Evolutionary conservation across 495 filamentous ascomycete species (phyloP).

Genomic region (Xylona heveae): DNA sequence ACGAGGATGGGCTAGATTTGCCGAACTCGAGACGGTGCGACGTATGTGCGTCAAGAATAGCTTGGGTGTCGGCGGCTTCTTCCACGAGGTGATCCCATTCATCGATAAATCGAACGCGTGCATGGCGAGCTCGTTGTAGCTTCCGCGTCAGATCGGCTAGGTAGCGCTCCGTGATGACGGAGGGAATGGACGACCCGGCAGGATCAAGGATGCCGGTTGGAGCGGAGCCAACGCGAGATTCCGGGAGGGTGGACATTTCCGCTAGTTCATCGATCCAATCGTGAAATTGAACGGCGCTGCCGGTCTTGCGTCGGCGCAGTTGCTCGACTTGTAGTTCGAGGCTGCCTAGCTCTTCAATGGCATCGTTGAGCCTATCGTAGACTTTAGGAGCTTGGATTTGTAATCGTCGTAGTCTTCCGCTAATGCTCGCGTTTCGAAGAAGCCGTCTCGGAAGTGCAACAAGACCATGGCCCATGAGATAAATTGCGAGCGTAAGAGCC

Average conservation of each 20-base stretch:
- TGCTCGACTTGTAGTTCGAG: constrained; percentile 59
- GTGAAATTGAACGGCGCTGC: constrained; percentile 57
- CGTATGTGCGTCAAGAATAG: constrained; percentile 62
- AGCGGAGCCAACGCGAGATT: constrained; percentile 19
- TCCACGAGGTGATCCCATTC: constrained; percentile 69
- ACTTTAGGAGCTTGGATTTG: constrained; percentile 60
- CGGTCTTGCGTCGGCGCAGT: constrained; percentile 61
- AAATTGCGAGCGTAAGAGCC: constrained; percentile 78
- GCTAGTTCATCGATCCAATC: constrained; percentile 91
- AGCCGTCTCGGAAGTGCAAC: constrained; percentile 74
- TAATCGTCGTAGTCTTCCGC: constrained; percentile 44
- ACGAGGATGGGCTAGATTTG: constrained; percentile 29
- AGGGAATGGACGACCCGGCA: constrained; percentile 26
- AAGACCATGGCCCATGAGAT: constrained; percentile 90
- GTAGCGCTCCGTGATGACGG: constrained; percentile 82
- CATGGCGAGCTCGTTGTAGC: constrained; percentile 60
- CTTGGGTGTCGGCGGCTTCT: constrained; percentile 50
- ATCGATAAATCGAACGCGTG: constrained; percentile 56
- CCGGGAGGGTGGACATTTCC: constrained; percentile 34
- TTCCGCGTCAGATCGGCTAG: constrained; percentile 72
- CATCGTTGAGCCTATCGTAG: constrained; percentile 76
- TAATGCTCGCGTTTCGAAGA: constrained; percentile 53
- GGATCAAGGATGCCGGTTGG: constrained; percentile 1
- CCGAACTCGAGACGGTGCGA: constrained; percentile 65
- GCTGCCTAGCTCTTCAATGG: constrained; percentile 57